Percentiles rank a stretch among this genome's conserved stretches.
phyloP scores from a whole-genome alignment of 2,329 filamentous ascomycete genomes.

The Arthrobotrys musiformis region DNA sequence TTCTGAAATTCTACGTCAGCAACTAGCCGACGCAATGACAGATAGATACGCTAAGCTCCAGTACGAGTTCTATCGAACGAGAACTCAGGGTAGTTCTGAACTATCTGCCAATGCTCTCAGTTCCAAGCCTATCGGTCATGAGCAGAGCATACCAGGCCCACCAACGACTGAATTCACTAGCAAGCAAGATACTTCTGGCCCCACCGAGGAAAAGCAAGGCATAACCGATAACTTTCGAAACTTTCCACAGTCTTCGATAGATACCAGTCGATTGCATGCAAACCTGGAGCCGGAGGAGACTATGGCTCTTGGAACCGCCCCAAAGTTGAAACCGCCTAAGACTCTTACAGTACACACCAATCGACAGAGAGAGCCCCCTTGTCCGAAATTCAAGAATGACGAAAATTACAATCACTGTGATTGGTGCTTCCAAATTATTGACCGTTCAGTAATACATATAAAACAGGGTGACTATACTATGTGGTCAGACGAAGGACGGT shows the following conservation, averaged over 20 bases:
- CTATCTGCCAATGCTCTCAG: not conserved
- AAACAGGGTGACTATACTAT: too few species aligned
- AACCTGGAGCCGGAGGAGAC: not conserved
- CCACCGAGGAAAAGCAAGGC: not conserved
- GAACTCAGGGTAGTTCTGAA: not conserved
- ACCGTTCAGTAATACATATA: too few species aligned
- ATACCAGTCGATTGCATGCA: constrained; percentile 4
- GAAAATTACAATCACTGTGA: too few species aligned
- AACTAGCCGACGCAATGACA: constrained; percentile 11
- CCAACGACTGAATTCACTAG: not conserved
- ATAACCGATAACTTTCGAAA: not conserved
- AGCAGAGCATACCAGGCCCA: not conserved
- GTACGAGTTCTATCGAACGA: constrained; percentile 7
- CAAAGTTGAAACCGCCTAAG: constrained; percentile 8
- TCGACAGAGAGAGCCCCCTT: too few species aligned
- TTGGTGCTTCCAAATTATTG: too few species aligned
- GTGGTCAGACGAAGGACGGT: too few species aligned
- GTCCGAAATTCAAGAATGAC: too few species aligned
- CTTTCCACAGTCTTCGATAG: constrained; percentile 9
- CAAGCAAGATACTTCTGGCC: not conserved
- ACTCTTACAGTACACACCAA: too few species aligned
- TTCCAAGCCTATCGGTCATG: not conserved
- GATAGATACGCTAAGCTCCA: constrained; percentile 10
- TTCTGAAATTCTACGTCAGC: constrained; percentile 8
- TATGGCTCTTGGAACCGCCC: not conserved